Percentiles rank a stretch among this genome's conserved stretches.
phyloP scores from a whole-genome alignment of 441 rosid genomes.

The Gossypium davidsonii region DNA sequence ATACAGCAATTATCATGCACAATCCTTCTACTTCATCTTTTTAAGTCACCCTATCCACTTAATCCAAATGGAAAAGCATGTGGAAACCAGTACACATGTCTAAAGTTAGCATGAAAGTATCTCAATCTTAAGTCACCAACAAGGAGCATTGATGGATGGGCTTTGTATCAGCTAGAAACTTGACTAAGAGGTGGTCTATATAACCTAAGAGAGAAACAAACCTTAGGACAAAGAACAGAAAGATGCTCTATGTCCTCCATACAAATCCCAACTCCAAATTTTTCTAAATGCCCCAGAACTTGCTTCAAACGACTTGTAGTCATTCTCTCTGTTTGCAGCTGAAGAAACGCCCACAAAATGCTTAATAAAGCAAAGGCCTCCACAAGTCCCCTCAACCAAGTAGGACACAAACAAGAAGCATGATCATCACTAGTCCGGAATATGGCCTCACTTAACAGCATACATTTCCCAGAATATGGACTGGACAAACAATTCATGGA shows the following conservation, averaged over 20 bases:
- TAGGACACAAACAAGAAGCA: slow-evolving; percentile 57
- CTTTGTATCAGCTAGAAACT: neutral
- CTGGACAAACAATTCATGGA: slow-evolving; percentile 54
- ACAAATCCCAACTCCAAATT: slow-evolving; percentile 41
- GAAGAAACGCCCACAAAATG: slow-evolving; percentile 44
- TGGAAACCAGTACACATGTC: neutral
- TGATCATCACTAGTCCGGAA: neutral
- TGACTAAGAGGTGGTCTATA: neutral
- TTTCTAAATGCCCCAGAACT: slow-evolving; percentile 42
- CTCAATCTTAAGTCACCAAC: neutral
- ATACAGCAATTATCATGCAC: neutral
- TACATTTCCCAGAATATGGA: slow-evolving; percentile 47
- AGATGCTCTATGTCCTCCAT: slow-evolving; percentile 65
- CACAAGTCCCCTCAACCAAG: slow-evolving; percentile 63
- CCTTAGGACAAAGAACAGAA: slow-evolving; percentile 71
- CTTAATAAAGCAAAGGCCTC: slow-evolving; percentile 67
- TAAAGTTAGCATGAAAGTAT: neutral
- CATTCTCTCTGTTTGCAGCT: slow-evolving; percentile 32
- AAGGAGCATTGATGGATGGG: neutral
- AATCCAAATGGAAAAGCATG: neutral
- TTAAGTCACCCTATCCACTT: neutral
- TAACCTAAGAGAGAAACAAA: slow-evolving; percentile 17
- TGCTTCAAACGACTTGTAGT: slow-evolving; percentile 36
- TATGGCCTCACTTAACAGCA: slow-evolving; percentile 31
- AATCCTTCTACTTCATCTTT: neutral